Base-by-base conservation (phyloP, 805 yeast species). In the Hanseniaspora jakobsenii region DNA sequence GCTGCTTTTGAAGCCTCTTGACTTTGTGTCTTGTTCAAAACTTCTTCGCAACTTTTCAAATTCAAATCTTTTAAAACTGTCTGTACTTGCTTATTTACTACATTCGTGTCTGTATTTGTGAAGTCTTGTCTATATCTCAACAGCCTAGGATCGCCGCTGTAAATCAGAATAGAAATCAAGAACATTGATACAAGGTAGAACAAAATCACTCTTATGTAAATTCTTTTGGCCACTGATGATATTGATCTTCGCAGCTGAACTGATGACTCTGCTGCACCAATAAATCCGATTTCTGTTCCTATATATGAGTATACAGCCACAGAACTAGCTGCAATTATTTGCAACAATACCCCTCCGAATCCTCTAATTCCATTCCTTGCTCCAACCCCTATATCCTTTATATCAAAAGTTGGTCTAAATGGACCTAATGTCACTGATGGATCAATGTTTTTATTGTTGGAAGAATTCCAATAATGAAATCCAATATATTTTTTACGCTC, bases 261-360 rank as follows among this genome's bases (percentile, higher is more conserved):
- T 14, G 85, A 80, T 4, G 43, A 37, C 58, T 81, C 93, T 58
- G 85, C 80, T 1, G 87, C 85, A 2, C 87, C 86, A 44, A 81
- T 73, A 49, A 81, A 75, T 14, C 82, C 86, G 51, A 78, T 76
- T 51, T 81, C 91, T 1, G 85, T 78, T 0, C 91, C 91, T 36
- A 78, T 73, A 55, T 78, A 82, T 0, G 89, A 78, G 56, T 77
- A 82, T 0, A 80, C 66, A 0, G 84, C 75, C 17, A 75, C 73
- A 43, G 75, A 62, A 1, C 75, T 61, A 1, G 85, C 81, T 1
- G 75, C 70, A 37, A 80, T 47, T 13, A 80, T 59, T 14, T 80
- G 73, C 34, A 77, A 59, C 28, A 80, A 64, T 27, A 78, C 57
- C 0, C 87, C 89, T 37, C 62, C 55, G 32, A 64, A 58, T 2